These are phyloP conservation scores for Kazachstania sp. DNA, from an alignment of 1,139 yeast species.

Conservation along the genomic window DNA sequence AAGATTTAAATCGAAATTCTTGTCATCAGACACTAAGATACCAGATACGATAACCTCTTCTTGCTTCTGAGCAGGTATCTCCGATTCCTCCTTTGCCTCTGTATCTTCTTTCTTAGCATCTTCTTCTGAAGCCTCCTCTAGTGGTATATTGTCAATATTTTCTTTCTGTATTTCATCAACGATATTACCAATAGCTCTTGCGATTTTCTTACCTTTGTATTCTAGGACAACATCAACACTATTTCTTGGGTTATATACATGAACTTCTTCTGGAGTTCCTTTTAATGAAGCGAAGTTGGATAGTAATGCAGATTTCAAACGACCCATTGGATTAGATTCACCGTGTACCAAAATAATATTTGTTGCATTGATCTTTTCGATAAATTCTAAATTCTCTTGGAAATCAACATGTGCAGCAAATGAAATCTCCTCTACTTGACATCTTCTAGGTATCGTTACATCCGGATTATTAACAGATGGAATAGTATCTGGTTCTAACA, in stretches of 20 bases:
- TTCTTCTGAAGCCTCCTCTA: conserved; percentile 1
- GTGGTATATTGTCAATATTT: conserved; percentile 6
- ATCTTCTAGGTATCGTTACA: conserved; percentile 72
- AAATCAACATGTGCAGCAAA: conserved; percentile 99
- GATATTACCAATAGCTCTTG: conserved; percentile 73
- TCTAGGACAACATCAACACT: conserved; percentile 72
- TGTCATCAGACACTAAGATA: conserved; percentile 64
- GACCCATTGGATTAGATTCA: conserved; percentile 97
- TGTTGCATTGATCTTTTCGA: conserved; percentile 77
- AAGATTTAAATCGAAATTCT: conserved; percentile 78
- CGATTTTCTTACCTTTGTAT: conserved; percentile 77
- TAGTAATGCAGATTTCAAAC: conserved; percentile 82
- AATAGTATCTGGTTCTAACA: conserved; percentile 83
- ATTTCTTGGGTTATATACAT: conserved; percentile 85
- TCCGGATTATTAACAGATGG: conserved; percentile 78
- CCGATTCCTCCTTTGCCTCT: conserved; percentile 10
- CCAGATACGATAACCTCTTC: conserved; percentile 54
- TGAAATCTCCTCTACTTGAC: conserved; percentile 88
- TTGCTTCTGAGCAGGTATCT: not conserved
- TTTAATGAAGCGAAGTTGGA: conserved; percentile 77
- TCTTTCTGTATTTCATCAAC: conserved; percentile 43
- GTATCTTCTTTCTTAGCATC: conserved; percentile 5
- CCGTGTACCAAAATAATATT: conserved; percentile 91
- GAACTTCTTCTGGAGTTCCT: conserved; percentile 86
- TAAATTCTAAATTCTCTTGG: conserved; percentile 84